Evolutionary conservation across 148 eudicot species (phyloP).

Genomic region (Tetragonia tetragonoides): DNA sequence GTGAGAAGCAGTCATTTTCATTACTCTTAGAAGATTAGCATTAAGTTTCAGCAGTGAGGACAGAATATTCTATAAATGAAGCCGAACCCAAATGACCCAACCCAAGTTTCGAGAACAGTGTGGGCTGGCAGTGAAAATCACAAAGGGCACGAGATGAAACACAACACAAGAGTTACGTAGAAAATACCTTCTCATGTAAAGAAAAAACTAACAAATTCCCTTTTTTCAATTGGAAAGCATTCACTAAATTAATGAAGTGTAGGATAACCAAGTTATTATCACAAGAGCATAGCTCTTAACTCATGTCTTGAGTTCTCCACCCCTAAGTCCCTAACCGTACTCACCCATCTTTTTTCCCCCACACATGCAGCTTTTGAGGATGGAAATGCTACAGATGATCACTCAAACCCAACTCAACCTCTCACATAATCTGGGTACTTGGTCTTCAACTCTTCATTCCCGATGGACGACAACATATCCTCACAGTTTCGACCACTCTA

Average conservation of each 20-base stretch:
- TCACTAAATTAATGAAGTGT: too few species aligned
- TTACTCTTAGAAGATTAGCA: not conserved
- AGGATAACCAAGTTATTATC: not conserved
- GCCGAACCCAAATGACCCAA: not conserved
- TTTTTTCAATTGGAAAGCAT: too few species aligned
- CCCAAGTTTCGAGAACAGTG: too few species aligned
- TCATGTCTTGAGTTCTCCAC: not conserved
- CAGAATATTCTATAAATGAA: not conserved
- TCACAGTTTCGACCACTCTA: not conserved
- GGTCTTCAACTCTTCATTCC: not conserved
- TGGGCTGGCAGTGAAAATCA: too few species aligned
- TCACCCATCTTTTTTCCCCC: not conserved
- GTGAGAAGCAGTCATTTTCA: not conserved
- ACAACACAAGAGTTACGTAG: too few species aligned
- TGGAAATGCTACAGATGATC: not conserved
- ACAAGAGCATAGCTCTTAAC: not conserved
- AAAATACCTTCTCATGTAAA: too few species aligned
- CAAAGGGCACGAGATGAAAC: too few species aligned
- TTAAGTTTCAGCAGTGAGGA: not conserved
- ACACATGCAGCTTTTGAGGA: not conserved
- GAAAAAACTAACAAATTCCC: too few species aligned
- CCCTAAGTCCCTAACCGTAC: not conserved
- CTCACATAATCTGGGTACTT: not conserved
- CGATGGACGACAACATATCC: not conserved
- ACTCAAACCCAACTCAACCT: not conserved